Base-by-base conservation (phyloP, 768 basidiomycete genomes). In the Hortiboletus flavorubellus region DNA sequence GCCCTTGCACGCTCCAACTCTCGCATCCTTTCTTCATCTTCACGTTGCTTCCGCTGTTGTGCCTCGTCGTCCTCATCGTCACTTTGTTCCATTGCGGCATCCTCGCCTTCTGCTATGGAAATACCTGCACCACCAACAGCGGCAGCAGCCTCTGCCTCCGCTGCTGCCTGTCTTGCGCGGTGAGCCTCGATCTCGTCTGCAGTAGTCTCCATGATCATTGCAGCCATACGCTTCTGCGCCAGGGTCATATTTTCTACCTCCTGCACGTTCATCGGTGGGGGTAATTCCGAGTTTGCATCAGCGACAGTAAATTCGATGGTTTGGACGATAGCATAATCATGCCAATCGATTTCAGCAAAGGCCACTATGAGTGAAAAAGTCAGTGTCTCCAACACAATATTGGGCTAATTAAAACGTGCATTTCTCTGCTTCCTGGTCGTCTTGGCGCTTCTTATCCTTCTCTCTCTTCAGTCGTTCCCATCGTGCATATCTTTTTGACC, bases 291-390 rank as follows among this genome's bases (percentile, higher is more conserved):
- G 39, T 85, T 85, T 52, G 91, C 86, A 68, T 99, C 97, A 8
- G 89, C 91, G 34, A 85, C 83, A 15, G 97, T 98, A 67, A 98
- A 99, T 67, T 99, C 97, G 63, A 97, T 94, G 18, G 94, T 97
- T 68, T 98, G 93, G 7, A 98, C 97, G 53, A 97, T 92, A 39
- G 94, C 93, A 74, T 97, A 98, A 68, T 98, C 97, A 66, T 99
- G 93, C 97, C 97, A 99, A 68, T 99, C 97, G 63, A 99, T 98
- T 68, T 95, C 92, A 42, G 93, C 92, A 66, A 97, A 95, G 5
- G 95, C 96, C 72, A 85, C 91, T 89, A 56, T 7, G 49, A 54
- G 39, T n/a, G 48, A 41, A 50, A 21, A 30, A 23, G 59, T 62
- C 51, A 58, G 53, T 31, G 18, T 42, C 14, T 23, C 18, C 3